Evolutionary conservation across 805 yeast species (phyloP).

Genomic region (Kluyveromyces wickerhamii): DNA sequence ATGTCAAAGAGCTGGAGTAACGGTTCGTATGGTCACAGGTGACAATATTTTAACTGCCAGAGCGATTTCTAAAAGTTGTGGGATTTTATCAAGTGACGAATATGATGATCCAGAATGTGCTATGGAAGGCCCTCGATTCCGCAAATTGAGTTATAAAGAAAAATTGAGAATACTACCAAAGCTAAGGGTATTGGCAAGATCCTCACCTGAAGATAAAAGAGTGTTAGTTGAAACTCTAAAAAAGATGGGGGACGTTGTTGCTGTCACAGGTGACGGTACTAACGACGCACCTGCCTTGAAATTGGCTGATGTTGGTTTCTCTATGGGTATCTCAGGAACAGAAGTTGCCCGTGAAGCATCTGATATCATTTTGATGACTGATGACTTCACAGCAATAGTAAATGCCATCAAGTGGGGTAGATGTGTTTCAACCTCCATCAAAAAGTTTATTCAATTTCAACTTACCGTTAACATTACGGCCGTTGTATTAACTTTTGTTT

Average conservation of each 20-base stretch:
- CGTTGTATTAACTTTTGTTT: conserved; percentile 85
- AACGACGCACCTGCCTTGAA: conserved; percentile 98
- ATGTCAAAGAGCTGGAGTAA: conserved; percentile 87
- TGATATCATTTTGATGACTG: conserved; percentile 86
- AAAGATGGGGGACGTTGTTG: conserved; percentile 84
- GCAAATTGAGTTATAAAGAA: conserved; percentile 53
- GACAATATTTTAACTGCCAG: conserved; percentile 87
- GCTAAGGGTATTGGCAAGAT: conserved; percentile 81
- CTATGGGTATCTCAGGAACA: conserved; percentile 98
- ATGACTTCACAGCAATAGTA: conserved; percentile 89
- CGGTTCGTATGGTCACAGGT: conserved; percentile 97
- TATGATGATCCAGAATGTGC: conserved; percentile 47
- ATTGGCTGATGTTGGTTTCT: conserved; percentile 94
- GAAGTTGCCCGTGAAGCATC: conserved; percentile 98
- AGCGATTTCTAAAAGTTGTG: conserved; percentile 83
- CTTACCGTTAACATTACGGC: conserved; percentile 95
- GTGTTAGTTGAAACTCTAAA: conserved; percentile 75
- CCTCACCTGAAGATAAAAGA: conserved; percentile 93
- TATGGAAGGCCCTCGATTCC: conserved; percentile 91
- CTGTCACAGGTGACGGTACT: conserved; percentile 99
- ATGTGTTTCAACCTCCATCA: conserved; percentile 88
- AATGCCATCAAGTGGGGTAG: conserved; percentile 98
- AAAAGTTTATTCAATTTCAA: conserved; percentile 94
- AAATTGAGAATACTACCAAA: conserved; percentile 58
- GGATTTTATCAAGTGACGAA: conserved; percentile 48